Conservation (phyloP, 1,284 basidiomycete species). For the Entoloma clypeatum region DNA sequence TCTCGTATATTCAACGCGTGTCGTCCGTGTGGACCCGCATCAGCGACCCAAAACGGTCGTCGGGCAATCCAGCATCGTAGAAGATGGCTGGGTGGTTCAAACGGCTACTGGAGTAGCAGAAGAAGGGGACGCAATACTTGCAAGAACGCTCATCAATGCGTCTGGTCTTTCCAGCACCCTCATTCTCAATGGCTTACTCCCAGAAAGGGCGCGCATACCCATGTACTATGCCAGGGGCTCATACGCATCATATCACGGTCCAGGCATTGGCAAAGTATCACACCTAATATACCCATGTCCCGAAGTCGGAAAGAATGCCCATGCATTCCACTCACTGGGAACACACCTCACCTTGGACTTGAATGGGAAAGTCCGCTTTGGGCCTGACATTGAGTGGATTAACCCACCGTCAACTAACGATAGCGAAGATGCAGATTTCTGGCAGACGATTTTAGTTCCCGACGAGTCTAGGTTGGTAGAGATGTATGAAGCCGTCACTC, state of each 20-base stretch:
- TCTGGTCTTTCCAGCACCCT: slow-evolving; percentile 78
- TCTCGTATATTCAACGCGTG: slow-evolving; percentile 78
- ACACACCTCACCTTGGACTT: slow-evolving; percentile 91
- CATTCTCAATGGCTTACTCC: slow-evolving; percentile 70
- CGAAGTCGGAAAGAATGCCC: slow-evolving; percentile 48
- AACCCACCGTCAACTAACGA: slow-evolving; percentile 44
- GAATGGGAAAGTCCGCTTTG: slow-evolving; percentile 85
- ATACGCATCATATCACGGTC: slow-evolving; percentile 84
- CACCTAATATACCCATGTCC: slow-evolving; percentile 91
- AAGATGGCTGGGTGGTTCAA: slow-evolving; percentile 72
- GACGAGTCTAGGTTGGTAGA: slow-evolving; percentile 58
- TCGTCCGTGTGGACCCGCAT: slow-evolving; percentile 83
- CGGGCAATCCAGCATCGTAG: slow-evolving; percentile 22
- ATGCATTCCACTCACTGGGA: slow-evolving; percentile 77
- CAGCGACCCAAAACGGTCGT: slow-evolving; percentile 21
- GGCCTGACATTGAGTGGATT: slow-evolving; percentile 92
- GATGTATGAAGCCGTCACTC: slow-evolving; percentile 66
- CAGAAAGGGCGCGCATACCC: slow-evolving; percentile 49
- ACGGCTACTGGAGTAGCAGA: slow-evolving; percentile 45
- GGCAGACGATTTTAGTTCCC: slow-evolving; percentile 68
- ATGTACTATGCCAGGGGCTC: slow-evolving; percentile 81
- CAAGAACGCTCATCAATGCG: slow-evolving; percentile 83
- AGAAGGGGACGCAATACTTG: slow-evolving; percentile 74
- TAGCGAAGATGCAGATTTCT: slow-evolving; percentile 65
- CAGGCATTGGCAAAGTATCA: slow-evolving; percentile 61